Percentiles rank a stretch among this genome's conserved stretches.
Conservation (phyloP, 345 rosid species). For the Raphanus raphanistrum region DNA sequence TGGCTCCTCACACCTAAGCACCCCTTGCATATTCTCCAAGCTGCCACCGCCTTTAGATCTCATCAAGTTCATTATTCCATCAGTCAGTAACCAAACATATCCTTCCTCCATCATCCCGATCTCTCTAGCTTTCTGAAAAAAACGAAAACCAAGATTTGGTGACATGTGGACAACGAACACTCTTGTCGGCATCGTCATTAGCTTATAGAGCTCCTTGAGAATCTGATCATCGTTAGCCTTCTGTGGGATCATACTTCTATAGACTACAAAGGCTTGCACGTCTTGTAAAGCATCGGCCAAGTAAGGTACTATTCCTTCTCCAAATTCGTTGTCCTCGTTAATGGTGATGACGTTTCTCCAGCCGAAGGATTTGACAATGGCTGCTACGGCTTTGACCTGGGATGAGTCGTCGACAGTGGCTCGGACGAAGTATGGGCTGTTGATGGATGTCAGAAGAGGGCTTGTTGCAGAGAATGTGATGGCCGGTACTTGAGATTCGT, state of each 20-base stretch:
- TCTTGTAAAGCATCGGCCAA: not conserved
- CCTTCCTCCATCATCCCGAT: conserved; percentile 61
- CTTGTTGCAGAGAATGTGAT: conserved; percentile 51
- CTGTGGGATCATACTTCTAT: conserved; percentile 36
- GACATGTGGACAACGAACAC: conserved; percentile 58
- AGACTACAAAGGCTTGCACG: not conserved
- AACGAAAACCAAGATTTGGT: conserved; percentile 29
- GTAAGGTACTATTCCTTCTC: not conserved
- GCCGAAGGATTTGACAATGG: not conserved
- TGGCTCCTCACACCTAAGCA: conserved; percentile 35
- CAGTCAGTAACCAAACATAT: conserved; percentile 54
- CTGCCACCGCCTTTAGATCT: not conserved
- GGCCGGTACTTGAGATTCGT: conserved; percentile 50
- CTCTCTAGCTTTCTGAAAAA: conserved; percentile 46
- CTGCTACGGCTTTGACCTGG: not conserved
- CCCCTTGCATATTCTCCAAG: conserved; percentile 32
- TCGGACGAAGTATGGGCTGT: not conserved
- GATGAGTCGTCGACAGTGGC: not conserved
- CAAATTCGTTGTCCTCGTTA: not conserved
- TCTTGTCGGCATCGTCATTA: conserved; percentile 57
- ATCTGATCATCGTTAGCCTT: conserved; percentile 49
- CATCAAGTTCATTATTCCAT: conserved; percentile 22
- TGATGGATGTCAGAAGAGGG: conserved; percentile 18
- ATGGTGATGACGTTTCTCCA: not conserved
- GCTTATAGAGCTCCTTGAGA: conserved; percentile 37